phyloP scores from a whole-genome alignment of 2,329 filamentous ascomycete species.

The Dactylellina cionopaga region DNA sequence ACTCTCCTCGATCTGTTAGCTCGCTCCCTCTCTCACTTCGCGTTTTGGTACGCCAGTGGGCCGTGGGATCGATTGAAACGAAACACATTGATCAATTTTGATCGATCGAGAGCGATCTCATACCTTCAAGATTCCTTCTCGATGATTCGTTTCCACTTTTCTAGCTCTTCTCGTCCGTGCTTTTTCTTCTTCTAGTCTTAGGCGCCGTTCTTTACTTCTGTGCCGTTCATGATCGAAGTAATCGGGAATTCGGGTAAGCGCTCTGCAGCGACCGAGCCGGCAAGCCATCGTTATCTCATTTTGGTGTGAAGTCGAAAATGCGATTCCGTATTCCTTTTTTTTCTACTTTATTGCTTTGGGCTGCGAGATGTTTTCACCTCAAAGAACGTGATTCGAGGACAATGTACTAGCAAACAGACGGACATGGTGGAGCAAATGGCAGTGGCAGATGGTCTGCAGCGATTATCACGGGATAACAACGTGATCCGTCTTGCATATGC shows the following conservation, averaged over 20 bases:
- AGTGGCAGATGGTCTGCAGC: slow-evolving; percentile 8
- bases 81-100: slow-evolving; percentile 27
- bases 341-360: too few relatives aligned
- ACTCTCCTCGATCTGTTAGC: not conserved
- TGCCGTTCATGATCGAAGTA: not conserved
- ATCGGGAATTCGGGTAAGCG: slow-evolving; percentile 19
- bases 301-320: slow-evolving; percentile 17
- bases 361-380: slow-evolving; percentile 25
- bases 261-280: slow-evolving; percentile 17
- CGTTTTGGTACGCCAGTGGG: too few relatives aligned
- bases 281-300: not conserved
- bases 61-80: slow-evolving; percentile 32
- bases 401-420: slow-evolving; percentile 1
- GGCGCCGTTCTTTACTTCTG: too few relatives aligned
- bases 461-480: slow-evolving; percentile 41
- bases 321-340: slow-evolving; percentile 6
- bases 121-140: not conserved
- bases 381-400: slow-evolving; percentile 28
- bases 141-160: slow-evolving; percentile 2
- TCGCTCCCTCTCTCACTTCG: not conserved
- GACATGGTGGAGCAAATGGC: slow-evolving; percentile 36
- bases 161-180: not conserved
- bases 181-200: slow-evolving; percentile 1
- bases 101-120: slow-evolving; percentile 32
- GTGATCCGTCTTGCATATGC: slow-evolving; percentile 35